phyloP scores from a whole-genome alignment of 169 alveolate genomes.

The Cyclospora cayetanensis region DNA sequence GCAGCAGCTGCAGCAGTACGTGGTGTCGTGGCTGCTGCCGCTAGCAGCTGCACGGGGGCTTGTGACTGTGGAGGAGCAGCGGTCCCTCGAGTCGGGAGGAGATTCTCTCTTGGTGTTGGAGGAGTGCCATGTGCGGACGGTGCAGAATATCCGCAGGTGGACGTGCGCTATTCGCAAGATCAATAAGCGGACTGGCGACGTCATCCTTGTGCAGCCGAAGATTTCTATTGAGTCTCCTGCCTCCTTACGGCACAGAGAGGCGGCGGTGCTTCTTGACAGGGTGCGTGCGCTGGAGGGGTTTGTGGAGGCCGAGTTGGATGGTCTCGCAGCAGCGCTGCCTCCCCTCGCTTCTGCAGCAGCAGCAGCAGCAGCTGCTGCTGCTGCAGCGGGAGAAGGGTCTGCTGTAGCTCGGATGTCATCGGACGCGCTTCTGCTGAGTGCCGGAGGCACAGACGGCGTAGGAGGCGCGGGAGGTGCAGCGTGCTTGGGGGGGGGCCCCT shows the following conservation, averaged over 20 bases:
- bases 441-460: background rate
- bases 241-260: constrained; percentile 74
- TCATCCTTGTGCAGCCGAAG: constrained; percentile 82
- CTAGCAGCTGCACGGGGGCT: constrained; percentile 58
- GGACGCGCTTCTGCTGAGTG: background rate
- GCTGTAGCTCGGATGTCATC: background rate
- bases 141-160: constrained; percentile 87
- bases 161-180: constrained; percentile 85
- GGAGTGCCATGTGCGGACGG: constrained; percentile 84
- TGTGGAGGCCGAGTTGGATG: background rate
- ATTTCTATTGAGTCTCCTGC: constrained; percentile 79
- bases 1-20: constrained; percentile 85
- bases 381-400: background rate
- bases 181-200: constrained; percentile 85
- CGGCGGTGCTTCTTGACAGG: constrained; percentile 27
- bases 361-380: background rate
- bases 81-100: background rate
- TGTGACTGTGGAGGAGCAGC: constrained; percentile 3
- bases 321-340: constrained; percentile 5
- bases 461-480: background rate
- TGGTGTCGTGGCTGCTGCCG: constrained; percentile 85
- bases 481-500: background rate
- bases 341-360: constrained; percentile 8
- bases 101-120: constrained; percentile 77
- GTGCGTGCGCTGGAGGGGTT: background rate